phyloP scores from a whole-genome alignment of 2,329 filamentous ascomycete genomes.

The Penicillium sp. region DNA sequence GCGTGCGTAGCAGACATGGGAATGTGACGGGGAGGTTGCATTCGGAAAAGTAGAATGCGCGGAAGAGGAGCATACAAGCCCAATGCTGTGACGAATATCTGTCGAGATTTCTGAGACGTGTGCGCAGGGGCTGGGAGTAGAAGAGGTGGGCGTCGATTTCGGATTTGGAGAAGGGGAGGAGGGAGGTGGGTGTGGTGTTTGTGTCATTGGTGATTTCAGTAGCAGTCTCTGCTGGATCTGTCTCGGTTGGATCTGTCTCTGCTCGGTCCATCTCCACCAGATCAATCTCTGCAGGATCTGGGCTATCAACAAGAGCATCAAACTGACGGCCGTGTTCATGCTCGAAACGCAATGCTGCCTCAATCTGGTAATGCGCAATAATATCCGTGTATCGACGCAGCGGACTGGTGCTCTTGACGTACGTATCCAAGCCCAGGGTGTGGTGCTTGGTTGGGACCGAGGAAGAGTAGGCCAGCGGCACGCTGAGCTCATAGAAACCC shows the following conservation, averaged over 20 bases:
- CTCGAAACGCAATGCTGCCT: conserved; percentile 59
- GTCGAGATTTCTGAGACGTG: conserved; percentile 40
- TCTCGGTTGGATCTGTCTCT: background rate
- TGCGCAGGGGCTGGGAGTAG: conserved; percentile 43
- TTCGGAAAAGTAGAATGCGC: conserved; percentile 57
- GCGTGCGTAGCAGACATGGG: conserved; percentile 34
- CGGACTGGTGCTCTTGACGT: conserved; percentile 60
- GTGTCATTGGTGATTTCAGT: background rate
- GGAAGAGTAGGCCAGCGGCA: conserved; percentile 43
- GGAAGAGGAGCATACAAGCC: conserved; percentile 54
- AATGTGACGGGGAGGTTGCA: conserved; percentile 51
- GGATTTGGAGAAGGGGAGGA: conserved; percentile 51
- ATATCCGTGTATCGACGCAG: conserved; percentile 61
- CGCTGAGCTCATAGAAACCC: conserved; percentile 36
- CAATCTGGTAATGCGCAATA: conserved; percentile 63
- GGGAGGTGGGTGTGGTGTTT: conserved; percentile 11
- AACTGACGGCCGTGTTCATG: conserved; percentile 45
- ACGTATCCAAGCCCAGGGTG: conserved; percentile 52
- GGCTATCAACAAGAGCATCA: conserved; percentile 27
- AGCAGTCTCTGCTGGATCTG: background rate
- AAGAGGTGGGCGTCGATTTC: conserved; percentile 51
- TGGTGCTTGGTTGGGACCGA: conserved; percentile 50
- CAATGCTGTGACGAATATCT: conserved; percentile 45
- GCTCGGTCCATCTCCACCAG: background rate
- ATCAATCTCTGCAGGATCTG: background rate